Percentiles rank a stretch among this genome's conserved stretches.
phyloP scores from a whole-genome alignment of 2,329 filamentous ascomycete genomes.

The Neonectria coccinea region DNA sequence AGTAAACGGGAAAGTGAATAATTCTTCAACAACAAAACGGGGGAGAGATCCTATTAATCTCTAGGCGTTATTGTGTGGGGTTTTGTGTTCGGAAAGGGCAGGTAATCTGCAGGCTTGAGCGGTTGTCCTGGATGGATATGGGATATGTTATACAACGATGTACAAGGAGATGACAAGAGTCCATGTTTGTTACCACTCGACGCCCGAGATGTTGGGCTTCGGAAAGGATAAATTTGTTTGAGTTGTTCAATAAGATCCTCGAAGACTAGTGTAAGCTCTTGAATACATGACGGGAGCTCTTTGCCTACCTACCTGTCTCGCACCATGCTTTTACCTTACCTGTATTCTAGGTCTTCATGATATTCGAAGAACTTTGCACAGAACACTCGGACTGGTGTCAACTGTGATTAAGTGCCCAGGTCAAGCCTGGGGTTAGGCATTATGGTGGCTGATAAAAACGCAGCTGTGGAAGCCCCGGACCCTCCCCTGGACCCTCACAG shows the following conservation, averaged over 20 bases:
- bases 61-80: conserved; percentile 13
- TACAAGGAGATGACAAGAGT: conserved; percentile 9
- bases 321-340: no score
- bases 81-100: background rate
- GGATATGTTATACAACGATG: conserved; percentile 23
- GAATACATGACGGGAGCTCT: background rate
- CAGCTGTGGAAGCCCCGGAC: background rate
- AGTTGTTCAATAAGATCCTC: background rate
- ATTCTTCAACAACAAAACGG: conserved; percentile 13
- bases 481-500: background rate
- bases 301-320: background rate
- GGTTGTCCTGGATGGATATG: conserved; percentile 1
- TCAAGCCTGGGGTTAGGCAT: background rate
- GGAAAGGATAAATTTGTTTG: background rate
- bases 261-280: background rate
- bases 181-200: conserved; percentile 19
- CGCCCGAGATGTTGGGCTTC: background rate
- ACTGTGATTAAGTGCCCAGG: background rate
- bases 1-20: conserved; percentile 48
- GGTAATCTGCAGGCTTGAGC: conserved; percentile 11
- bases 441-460: background rate
- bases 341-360: background rate
- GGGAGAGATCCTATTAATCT: conserved; percentile 4
- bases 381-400: background rate
- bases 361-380: background rate